Evolutionary conservation across 805 yeast species (phyloP).

Genomic region (Candida maesae): DNA sequence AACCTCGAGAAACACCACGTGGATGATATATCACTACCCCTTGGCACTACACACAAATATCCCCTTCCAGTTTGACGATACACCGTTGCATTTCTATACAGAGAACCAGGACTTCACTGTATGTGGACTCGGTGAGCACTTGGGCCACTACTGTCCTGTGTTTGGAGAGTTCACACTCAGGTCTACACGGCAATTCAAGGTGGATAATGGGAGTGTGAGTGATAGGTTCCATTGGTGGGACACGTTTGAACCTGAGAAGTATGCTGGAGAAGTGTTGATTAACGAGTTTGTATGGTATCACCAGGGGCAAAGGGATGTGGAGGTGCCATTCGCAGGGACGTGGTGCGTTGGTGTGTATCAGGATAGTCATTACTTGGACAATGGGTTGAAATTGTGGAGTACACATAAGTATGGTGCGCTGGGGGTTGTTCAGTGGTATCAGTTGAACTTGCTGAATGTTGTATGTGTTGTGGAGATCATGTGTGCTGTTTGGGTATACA

Average conservation of each 20-base stretch:
- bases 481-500: neutral
- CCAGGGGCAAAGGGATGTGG: neutral
- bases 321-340: constrained; percentile 6
- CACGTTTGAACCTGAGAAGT: constrained; percentile 8
- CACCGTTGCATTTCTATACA: constrained; percentile 12
- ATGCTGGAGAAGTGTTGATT: constrained; percentile 3
- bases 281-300: constrained; percentile 12
- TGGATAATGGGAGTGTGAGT: neutral
- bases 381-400: neutral
- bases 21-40: constrained; percentile 10
- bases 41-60: constrained; percentile 8
- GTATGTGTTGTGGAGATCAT: constrained; percentile 2
- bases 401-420: constrained; percentile 1
- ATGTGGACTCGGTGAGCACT: constrained; percentile 10
- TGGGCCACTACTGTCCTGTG: constrained; percentile 9
- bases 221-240: constrained; percentile 13
- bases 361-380: constrained; percentile 5
- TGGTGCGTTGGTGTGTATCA: constrained; percentile 14
- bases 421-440: constrained; percentile 3
- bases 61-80: constrained; percentile 6
- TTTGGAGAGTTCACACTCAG: constrained; percentile 12
- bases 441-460: too few species aligned
- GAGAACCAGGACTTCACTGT: constrained; percentile 12
- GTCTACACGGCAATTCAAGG: constrained; percentile 2
- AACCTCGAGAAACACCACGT: constrained; percentile 9